Evolutionary conservation across 805 yeast species (phyloP), one percentile per base, ranked within the genome.

Genomic region (Candida saitoana): DNA sequence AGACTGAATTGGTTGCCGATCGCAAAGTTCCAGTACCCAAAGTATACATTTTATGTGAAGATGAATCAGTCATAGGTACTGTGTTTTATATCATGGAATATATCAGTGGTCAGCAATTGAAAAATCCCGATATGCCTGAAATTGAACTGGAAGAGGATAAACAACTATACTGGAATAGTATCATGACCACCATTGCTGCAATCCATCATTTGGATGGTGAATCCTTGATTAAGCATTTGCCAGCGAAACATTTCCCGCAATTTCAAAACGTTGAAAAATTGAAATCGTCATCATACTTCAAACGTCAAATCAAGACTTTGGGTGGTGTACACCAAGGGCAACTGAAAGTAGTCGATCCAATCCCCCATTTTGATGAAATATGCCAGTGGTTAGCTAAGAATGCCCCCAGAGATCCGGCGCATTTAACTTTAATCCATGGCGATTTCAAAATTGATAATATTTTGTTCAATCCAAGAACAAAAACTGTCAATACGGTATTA

Each of bases 361-460:
- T 80, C 25, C 80, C 82, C 0, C 51, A 68, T 29, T 75, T 77
- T 41, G 64, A 63, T 2, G 52, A 56, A 4, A 63, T 75, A 7
- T 57, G 71, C 11, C 40, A 55, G 3, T 79, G 76, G 73, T 54
- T 77, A 25, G 42, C 64, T 14, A 41, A 50, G 4, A 58, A 64
- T 27, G 65, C 77, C 0, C 85, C 85, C 2, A 45, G 48, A n/a
- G 79, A 75, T 45, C 73, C 79, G 1, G 49, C 59, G 4, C 53
- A 62, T 11, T 61, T 69, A 32, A 62, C 72, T 2, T 64, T 80
- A 42, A 77, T 80, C 30, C 86, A 80, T 49, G 86, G 90, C 34
- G 80, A 81, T 63, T 73, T 74, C 71, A 76, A 80, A 63, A 67
- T 76, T 52, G 83, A 84, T 67, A 71, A 84, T 62, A 65, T 84